Percentiles rank a stretch among this genome's conserved stretches.
Conservation (phyloP, 257 asterid species). For the Nicotiana paniculata region DNA sequence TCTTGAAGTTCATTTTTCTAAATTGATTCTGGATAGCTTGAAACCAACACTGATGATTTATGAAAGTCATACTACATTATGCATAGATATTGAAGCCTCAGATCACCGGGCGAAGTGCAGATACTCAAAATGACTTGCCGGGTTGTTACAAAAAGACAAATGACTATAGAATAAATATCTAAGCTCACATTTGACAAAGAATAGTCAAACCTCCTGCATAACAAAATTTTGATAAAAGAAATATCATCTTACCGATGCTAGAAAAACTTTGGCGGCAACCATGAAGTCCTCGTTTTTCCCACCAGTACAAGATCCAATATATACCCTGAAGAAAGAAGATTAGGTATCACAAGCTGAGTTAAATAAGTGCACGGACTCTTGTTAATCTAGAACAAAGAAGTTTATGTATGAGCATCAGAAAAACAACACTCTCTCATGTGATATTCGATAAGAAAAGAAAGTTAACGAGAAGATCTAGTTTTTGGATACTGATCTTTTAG, state of each 20-base stretch:
- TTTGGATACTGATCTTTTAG: too few relatives aligned
- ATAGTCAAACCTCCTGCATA: too few relatives aligned
- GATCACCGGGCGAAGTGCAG: too few relatives aligned
- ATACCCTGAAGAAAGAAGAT: constrained; percentile 46
- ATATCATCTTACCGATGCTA: constrained; percentile 58
- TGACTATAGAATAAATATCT: background rate
- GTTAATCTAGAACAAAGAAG: background rate
- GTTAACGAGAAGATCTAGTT: background rate
- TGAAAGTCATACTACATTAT: too few relatives aligned
- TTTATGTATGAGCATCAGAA: background rate
- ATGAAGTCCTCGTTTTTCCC: constrained; percentile 97
- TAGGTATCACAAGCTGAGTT: background rate
- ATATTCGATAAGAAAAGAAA: background rate
- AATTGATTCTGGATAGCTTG: too few relatives aligned
- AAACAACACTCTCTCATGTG: background rate
- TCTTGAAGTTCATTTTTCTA: too few relatives aligned
- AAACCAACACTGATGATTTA: too few relatives aligned
- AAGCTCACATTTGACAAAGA: background rate
- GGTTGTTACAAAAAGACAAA: background rate
- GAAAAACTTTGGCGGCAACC: constrained; percentile 89
- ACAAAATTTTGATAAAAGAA: background rate
- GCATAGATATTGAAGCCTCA: too few relatives aligned
- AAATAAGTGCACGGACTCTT: background rate
- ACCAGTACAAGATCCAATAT: constrained; percentile 97
- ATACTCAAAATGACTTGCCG: too few relatives aligned